Evolutionary conservation across 2,329 filamentous ascomycete species (phyloP), one percentile per base, ranked within the genome.

Genomic region (Ophiostoma quercus): DNA sequence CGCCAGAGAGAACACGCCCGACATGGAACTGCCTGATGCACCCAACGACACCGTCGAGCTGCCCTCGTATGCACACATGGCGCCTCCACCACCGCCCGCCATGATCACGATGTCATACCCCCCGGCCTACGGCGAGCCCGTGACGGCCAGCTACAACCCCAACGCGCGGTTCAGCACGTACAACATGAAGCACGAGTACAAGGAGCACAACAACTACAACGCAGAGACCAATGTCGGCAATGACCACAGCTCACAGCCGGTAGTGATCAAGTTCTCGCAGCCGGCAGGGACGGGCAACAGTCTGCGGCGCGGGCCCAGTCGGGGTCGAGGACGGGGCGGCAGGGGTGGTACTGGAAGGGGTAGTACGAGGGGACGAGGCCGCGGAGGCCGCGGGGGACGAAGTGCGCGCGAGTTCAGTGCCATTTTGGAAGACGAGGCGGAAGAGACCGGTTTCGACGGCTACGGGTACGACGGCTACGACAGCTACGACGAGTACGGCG

Each of bases 331-430:
- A 19, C 57, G 70, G 1, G 68, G 34, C 3, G 62, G 25, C 63
- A 63, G 19, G 67, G 34, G 34, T 6, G 34, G n/a, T n/a, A n/a
- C n/a, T n/a, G n/a, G n/a, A n/a, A n/a, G n/a, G n/a, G n/a, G n/a
- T n/a, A n/a, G n/a, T n/a, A n/a, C n/a, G n/a, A n/a, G n/a, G n/a
- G n/a, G n/a, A 6, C 6, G 6, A 19, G 68, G 54, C 3, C 68
- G 71, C 22, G 70, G 71, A 69, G 75, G 71, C 69, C 75, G 72
- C 66, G 72, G 66, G 25, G 66, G 62, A 67, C 70, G 32, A 11
- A 73, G 68, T 2, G 54, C 11, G 39, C 39, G 39, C n/a, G 65
- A 25, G 34, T 32, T 29, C 39, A 43, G 65, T 19, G n/a, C 65
- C n/a, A 47, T 66, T 4, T 12, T 66, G 19, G 71, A 19, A 9